Conservation (phyloP, 495 filamentous ascomycete genomes). For the Cladorrhinum samala region DNA sequence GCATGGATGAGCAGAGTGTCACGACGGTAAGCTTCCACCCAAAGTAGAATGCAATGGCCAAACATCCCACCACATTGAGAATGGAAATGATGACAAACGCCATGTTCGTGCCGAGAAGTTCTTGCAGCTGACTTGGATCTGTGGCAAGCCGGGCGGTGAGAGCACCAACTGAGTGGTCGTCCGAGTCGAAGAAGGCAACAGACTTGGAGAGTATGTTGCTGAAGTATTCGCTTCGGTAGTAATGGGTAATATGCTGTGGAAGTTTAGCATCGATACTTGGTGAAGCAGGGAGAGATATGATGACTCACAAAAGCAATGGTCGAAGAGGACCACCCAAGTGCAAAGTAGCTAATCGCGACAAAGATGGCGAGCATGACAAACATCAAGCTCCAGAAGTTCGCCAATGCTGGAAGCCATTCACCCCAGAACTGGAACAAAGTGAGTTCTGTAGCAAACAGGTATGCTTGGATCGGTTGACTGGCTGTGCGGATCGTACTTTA, state of each 20-base stretch:
- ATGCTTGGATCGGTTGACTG: slow-evolving; percentile 43
- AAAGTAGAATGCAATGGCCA: slow-evolving; percentile 47
- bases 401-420: slow-evolving; percentile 31
- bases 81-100: slow-evolving; percentile 45
- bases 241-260: slow-evolving; percentile 39
- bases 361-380: slow-evolving; percentile 54
- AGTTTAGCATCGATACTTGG: not conserved
- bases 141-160: slow-evolving; percentile 48
- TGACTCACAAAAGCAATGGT: slow-evolving; percentile 44
- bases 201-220: slow-evolving; percentile 49
- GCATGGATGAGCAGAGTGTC: slow-evolving; percentile 43
- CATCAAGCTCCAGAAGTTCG: slow-evolving; percentile 60
- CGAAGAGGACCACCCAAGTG: slow-evolving; percentile 48
- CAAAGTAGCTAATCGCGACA: slow-evolving; percentile 45
- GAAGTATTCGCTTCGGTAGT: slow-evolving; percentile 57
- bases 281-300: not conserved
- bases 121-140: slow-evolving; percentile 57
- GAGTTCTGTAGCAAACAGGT: slow-evolving; percentile 45
- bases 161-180: slow-evolving; percentile 43
- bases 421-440: slow-evolving; percentile 42
- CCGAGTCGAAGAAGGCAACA: slow-evolving; percentile 54
- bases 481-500: no score
- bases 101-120: slow-evolving; percentile 53
- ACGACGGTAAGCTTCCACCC: slow-evolving; percentile 54
- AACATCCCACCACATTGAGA: slow-evolving; percentile 43